phyloP scores from a whole-genome alignment of 106 monocot genomes.

The Phalaenopsis equestris region DNA sequence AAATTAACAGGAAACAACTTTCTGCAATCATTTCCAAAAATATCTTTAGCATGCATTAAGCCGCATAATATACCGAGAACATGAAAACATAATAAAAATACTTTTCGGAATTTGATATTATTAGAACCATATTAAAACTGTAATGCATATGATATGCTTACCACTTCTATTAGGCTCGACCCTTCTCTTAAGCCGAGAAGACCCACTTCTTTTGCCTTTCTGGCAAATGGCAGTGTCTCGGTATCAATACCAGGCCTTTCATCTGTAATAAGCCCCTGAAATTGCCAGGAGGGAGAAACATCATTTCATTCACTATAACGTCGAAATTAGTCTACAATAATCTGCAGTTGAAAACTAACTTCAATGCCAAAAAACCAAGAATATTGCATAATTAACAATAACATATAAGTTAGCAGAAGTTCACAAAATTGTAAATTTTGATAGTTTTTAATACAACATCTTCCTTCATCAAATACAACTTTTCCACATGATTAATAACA shows the following conservation, averaged over 20 bases:
- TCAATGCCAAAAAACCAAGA: neutral
- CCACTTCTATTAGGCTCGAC: constrained; percentile 84
- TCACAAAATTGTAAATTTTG: neutral
- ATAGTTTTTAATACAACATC: neutral
- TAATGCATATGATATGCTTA: constrained; percentile 18
- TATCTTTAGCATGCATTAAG: neutral
- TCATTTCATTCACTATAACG: neutral
- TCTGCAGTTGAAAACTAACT: neutral
- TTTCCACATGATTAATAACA: neutral
- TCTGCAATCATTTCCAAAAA: neutral
- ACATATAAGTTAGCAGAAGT: neutral
- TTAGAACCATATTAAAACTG: neutral
- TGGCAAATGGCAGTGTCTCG: constrained; percentile 75
- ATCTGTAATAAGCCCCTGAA: constrained; percentile 85
- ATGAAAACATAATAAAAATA: neutral
- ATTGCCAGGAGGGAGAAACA: neutral
- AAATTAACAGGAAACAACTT: neutral
- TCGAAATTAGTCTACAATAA: neutral
- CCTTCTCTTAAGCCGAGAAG: constrained; percentile 81
- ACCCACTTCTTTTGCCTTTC: constrained; percentile 54
- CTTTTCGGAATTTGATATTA: neutral
- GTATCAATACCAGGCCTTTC: constrained; percentile 59
- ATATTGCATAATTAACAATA: neutral
- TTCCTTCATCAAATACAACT: neutral
- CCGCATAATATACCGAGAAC: neutral